These are phyloP conservation scores for Daldinia bambusicola DNA, from an alignment of 495 filamentous ascomycete species.

Conservation along the genomic window DNA sequence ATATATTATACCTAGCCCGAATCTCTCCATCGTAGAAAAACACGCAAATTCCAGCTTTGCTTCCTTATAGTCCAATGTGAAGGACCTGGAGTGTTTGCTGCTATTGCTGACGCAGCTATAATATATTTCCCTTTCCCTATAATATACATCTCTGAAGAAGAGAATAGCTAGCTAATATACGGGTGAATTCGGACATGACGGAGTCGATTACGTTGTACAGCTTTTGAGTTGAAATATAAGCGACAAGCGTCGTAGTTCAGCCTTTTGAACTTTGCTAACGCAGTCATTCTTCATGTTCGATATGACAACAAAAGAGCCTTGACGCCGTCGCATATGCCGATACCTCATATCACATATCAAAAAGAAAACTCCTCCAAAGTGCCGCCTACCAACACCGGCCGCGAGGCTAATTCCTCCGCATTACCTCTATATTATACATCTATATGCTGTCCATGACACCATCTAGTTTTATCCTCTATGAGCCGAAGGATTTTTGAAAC, in stretches of 20 bases:
- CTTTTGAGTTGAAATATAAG: conserved; percentile 6
- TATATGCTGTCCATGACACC: conserved; percentile 39
- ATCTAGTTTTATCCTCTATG: conserved; percentile 42
- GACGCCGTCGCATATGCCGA: conserved; percentile 43
- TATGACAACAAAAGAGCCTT: conserved; percentile 34
- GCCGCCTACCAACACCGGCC: conserved; percentile 29
- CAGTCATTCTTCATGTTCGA: conserved; percentile 5
- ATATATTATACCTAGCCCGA: neutral
- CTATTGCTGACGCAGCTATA: neutral
- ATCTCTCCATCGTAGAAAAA: neutral
- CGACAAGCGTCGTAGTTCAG: conserved; percentile 11
- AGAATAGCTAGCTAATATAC: conserved; percentile 2
- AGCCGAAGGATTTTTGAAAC: conserved; percentile 22
- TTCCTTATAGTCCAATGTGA: neutral
- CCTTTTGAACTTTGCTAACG: neutral
- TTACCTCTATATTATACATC: conserved; percentile 43
- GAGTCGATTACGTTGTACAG: neutral
- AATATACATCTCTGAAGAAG: neutral
- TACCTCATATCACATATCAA: conserved; percentile 44
- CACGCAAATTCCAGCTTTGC: neutral
- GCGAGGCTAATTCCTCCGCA: conserved; percentile 40
- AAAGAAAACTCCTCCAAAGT: conserved; percentile 24
- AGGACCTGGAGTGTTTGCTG: neutral
- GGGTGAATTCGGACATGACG: conserved; percentile 1
- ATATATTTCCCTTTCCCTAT: neutral